Percentiles rank a stretch among this genome's conserved stretches.
phyloP scores from a whole-genome alignment of 2,329 filamentous ascomycete genomes.

The Lachnellula subtilissima region DNA sequence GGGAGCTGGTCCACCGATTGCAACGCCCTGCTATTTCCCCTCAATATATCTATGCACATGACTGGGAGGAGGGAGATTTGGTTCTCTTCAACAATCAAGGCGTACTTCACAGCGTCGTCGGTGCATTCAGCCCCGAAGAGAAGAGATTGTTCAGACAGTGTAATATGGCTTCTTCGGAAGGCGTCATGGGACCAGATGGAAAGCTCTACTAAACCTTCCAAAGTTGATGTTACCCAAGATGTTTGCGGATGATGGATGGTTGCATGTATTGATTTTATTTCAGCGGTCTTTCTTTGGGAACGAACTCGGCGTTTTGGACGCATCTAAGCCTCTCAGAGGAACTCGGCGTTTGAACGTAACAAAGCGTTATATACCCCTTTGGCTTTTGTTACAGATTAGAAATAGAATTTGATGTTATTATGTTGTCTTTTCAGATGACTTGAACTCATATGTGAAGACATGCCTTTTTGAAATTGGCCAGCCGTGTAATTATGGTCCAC shows the following conservation, averaged over 20 bases:
- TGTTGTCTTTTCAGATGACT: neutral
- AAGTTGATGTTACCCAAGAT: neutral
- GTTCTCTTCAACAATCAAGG: slow-evolving; percentile 75
- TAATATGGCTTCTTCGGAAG: slow-evolving; percentile 64
- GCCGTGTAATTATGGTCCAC: too few species aligned
- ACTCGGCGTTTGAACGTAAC: slow-evolving; percentile 33
- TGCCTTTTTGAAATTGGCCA: too few species aligned
- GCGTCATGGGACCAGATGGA: slow-evolving; percentile 31
- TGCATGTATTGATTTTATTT: slow-evolving; percentile 9
- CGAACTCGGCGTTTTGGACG: slow-evolving; percentile 32
- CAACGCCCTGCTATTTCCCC: slow-evolving; percentile 71
- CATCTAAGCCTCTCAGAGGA: slow-evolving; percentile 32
- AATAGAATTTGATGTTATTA: neutral
- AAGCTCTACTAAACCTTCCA: slow-evolving; percentile 25
- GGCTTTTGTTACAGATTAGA: slow-evolving; percentile 18
- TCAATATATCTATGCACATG: slow-evolving; percentile 63
- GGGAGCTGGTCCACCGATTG: slow-evolving; percentile 65
- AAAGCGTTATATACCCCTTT: slow-evolving; percentile 31
- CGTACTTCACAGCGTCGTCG: slow-evolving; percentile 61
- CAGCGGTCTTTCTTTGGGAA: slow-evolving; percentile 16
- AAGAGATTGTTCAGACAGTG: slow-evolving; percentile 73
- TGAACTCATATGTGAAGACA: neutral
- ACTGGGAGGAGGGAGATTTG: slow-evolving; percentile 73
- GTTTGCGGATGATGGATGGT: neutral
- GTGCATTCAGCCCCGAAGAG: slow-evolving; percentile 68